A percentile compares a stretch with the other conserved stretches of the same genome.
These are phyloP conservation scores for Agapanthus africanus DNA, from an alignment of 106 monocot species.

Conservation along the genomic window DNA sequence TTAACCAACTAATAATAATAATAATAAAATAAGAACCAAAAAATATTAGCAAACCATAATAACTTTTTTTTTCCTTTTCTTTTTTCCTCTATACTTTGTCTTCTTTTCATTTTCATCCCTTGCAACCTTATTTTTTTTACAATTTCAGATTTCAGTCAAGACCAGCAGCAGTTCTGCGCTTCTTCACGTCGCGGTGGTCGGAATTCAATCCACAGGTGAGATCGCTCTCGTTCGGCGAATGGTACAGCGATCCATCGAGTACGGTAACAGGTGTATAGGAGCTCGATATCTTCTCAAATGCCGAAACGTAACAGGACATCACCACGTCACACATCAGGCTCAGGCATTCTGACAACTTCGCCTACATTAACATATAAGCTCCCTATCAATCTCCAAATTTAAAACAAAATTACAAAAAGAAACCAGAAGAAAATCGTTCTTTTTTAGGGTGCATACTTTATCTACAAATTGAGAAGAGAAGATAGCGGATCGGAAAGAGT, in stretches of 20 bases:
- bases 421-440: neutral
- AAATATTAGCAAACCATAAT: no score
- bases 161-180: slow-evolving; percentile 7
- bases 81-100: no score
- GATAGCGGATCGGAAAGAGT: slow-evolving; percentile 39
- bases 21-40: no score
- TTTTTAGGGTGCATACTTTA: slow-evolving; percentile 32
- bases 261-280: slow-evolving; percentile 13
- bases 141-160: no score
- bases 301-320: slow-evolving; percentile 7
- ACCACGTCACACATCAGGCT: slow-evolving; percentile 6
- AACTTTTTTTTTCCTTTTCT: no score
- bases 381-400: neutral
- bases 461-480: slow-evolving; percentile 42
- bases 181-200: slow-evolving; percentile 7
- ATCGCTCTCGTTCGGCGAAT: neutral
- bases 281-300: slow-evolving; percentile 3
- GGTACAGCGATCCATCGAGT: neutral
- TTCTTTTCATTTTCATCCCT: no score
- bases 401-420: neutral
- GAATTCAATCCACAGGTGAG: slow-evolving; percentile 8
- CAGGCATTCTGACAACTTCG: slow-evolving; percentile 12
- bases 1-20: no score
- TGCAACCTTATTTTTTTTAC: no score
- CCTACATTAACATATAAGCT: slow-evolving; percentile 1